Percentiles rank a stretch among this genome's conserved stretches.
phyloP scores from a whole-genome alignment of 2,329 filamentous ascomycete species.

The Grosmannia serpens region DNA sequence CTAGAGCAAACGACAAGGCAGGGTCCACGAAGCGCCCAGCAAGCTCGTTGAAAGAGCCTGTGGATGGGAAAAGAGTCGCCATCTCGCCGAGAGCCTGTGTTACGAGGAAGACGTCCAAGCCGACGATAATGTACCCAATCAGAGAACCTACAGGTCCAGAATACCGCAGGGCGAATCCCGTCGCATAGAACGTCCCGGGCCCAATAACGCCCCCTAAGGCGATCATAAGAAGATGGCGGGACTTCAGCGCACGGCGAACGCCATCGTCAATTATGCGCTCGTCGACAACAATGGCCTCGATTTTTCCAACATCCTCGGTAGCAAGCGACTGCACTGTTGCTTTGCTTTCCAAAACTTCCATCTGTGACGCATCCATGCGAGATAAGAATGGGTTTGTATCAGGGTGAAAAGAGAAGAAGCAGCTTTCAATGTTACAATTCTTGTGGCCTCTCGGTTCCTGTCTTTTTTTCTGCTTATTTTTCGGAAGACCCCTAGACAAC shows the following conservation, averaged over 20 bases:
- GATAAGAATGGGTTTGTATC: too few species aligned
- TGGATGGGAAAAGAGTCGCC: slow-evolving; percentile 48
- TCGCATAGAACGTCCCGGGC: slow-evolving; percentile 33
- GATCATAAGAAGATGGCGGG: slow-evolving; percentile 33
- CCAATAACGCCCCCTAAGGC: slow-evolving; percentile 35
- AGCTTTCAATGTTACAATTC: too few species aligned
- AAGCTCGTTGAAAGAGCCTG: slow-evolving; percentile 37
- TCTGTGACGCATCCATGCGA: too few species aligned
- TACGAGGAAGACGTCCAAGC: slow-evolving; percentile 30
- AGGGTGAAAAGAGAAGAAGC: too few species aligned
- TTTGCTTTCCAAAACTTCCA: too few species aligned
- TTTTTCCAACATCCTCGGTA: too few species aligned
- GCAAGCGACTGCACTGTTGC: too few species aligned
- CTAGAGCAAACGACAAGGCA: slow-evolving; percentile 33
- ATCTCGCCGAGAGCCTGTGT: slow-evolving; percentile 39
- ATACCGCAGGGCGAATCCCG: slow-evolving; percentile 27
- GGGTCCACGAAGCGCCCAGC: slow-evolving; percentile 33
- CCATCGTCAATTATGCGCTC: slow-evolving; percentile 6
- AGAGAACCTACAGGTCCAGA: slow-evolving; percentile 30
- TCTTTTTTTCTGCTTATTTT: too few species aligned
- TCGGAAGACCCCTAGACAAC: too few species aligned
- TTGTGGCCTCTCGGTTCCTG: too few species aligned
- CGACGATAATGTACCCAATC: slow-evolving; percentile 29
- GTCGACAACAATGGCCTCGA: slow-evolving; percentile 1
- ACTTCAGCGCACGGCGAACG: slow-evolving; percentile 19